Evolutionary conservation across 768 basidiomycete species (phyloP).

Genomic region (Leccinum truebloodii): DNA sequence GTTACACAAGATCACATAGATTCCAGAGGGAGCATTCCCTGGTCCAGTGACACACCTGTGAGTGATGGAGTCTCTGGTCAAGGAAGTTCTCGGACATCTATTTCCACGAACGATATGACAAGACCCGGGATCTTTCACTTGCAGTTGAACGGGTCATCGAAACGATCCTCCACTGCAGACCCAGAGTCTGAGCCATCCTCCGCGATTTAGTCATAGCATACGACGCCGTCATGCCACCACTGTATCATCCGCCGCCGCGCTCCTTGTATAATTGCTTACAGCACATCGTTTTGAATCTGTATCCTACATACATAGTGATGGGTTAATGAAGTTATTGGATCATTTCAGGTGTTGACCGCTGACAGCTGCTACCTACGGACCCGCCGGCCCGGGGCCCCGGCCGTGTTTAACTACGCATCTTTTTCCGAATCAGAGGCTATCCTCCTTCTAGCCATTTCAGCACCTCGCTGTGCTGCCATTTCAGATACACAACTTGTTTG

Average conservation of each 20-base stretch:
- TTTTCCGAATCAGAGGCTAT: not conserved
- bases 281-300: not conserved
- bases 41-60: not conserved
- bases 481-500: too few species aligned
- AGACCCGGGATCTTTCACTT: not conserved
- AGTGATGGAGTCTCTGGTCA: not conserved
- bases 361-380: not conserved
- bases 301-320: not conserved
- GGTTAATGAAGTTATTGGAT: not conserved
- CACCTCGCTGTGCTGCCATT: not conserved
- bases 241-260: not conserved
- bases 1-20: not conserved
- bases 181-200: not conserved
- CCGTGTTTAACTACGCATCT: not conserved
- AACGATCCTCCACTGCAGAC: not conserved
- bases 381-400: too few species aligned
- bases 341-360: not conserved
- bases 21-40: not conserved
- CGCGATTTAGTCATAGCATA: not conserved
- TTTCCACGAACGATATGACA: not conserved
- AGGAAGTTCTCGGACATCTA: not conserved
- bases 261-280: not conserved
- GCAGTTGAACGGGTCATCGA: not conserved
- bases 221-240: not conserved
- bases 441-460: not conserved